Percentiles rank a stretch among this genome's conserved stretches.
phyloP scores from a whole-genome alignment of 345 rosid species.

The Citrus trifoliata region DNA sequence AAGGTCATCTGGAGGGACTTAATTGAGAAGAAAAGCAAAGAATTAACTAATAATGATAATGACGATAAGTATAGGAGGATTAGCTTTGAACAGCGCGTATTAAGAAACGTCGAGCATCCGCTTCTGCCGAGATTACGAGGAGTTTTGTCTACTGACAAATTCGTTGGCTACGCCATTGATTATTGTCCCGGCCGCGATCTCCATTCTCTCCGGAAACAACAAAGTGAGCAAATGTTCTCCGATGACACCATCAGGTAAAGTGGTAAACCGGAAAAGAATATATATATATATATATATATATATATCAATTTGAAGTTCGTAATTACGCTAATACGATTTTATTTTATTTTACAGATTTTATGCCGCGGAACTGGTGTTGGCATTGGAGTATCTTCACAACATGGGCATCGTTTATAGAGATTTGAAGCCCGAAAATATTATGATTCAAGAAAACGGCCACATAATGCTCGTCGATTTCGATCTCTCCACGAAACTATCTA shows the following conservation, averaged over 20 bases:
- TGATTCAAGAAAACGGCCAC: conserved; percentile 86
- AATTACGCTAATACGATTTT: neutral
- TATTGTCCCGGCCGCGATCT: conserved; percentile 83
- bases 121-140: conserved; percentile 77
- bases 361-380: conserved; percentile 86
- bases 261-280: no score
- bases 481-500: conserved; percentile 68
- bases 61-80: conserved; percentile 53
- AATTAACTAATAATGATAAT: neutral
- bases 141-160: conserved; percentile 54
- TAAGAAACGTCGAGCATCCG: conserved; percentile 60
- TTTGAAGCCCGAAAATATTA: conserved; percentile 80
- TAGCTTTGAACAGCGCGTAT: conserved; percentile 60
- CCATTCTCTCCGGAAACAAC: conserved; percentile 47
- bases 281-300: no score
- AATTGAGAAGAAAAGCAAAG: conserved; percentile 46
- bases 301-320: neutral
- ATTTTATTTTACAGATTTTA: conserved; percentile 51
- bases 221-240: conserved; percentile 81
- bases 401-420: conserved; percentile 78
- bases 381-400: conserved; percentile 69
- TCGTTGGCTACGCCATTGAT: conserved; percentile 86
- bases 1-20: conserved; percentile 66
- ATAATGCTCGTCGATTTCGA: conserved; percentile 94
- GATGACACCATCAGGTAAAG: conserved; percentile 60